Conservation (phyloP, 441 rosid species). For the Pelargonium myrrhifolium region DNA sequence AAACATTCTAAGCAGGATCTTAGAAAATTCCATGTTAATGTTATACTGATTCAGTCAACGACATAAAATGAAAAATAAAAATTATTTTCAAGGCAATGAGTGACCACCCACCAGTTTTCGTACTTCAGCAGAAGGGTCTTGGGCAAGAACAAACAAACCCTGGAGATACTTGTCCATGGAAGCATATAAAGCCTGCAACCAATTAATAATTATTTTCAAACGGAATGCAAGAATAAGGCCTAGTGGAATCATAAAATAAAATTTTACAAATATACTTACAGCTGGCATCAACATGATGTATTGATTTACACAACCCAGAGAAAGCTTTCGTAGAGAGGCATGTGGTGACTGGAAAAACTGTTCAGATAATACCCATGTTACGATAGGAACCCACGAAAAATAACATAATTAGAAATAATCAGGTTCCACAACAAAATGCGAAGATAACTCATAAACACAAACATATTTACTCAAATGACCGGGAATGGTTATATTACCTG, state of each 20-base stretch:
- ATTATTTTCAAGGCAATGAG: constrained; percentile 6
- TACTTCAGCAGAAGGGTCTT: constrained; percentile 76
- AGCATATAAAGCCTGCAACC: constrained; percentile 62
- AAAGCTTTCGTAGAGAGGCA: constrained; percentile 67
- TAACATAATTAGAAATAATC: neutral
- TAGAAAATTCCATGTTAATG: neutral
- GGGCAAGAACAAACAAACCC: constrained; percentile 84
- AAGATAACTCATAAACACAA: neutral
- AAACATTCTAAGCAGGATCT: neutral
- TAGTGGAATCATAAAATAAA: constrained; percentile 14
- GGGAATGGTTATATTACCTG: constrained; percentile 44
- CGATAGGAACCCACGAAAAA: neutral
- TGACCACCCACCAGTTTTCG: constrained; percentile 66
- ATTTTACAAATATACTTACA: constrained; percentile 44
- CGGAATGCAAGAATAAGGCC: neutral
- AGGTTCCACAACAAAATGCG: neutral
- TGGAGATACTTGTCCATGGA: constrained; percentile 87
- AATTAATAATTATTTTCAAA: constrained; percentile 11
- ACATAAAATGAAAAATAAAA: neutral
- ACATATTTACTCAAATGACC: neutral
- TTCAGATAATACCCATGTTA: constrained; percentile 21
- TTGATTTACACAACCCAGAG: constrained; percentile 86
- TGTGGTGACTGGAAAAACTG: constrained; percentile 99
- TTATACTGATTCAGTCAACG: neutral
- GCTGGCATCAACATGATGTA: constrained; percentile 92